These are phyloP conservation scores for Globisporangium canariense DNA, from an alignment of 352 stramenopile genomes.

Conservation along the genomic window DNA sequence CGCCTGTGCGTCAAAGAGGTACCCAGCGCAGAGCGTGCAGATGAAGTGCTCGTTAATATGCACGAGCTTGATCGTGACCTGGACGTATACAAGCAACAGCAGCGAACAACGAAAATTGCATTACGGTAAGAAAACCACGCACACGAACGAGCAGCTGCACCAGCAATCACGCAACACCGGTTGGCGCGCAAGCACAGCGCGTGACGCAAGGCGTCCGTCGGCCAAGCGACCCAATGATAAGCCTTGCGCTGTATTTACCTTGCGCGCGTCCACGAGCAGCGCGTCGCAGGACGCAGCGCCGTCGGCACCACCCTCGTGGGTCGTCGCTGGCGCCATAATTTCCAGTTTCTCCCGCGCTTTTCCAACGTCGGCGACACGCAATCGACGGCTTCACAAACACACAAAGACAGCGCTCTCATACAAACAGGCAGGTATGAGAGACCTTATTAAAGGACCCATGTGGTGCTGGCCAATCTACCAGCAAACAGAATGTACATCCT, in stretches of 20 bases:
- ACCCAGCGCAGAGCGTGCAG: conserved; percentile 66
- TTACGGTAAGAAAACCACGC: background rate
- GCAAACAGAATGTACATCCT: background rate
- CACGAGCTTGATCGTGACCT: conserved; percentile 45
- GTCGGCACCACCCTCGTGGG: background rate
- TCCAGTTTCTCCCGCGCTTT: conserved; percentile 2
- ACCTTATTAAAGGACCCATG: conserved; percentile 1
- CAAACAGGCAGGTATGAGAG: background rate
- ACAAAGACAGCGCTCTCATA: conserved; percentile 11
- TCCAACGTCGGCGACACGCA: background rate
- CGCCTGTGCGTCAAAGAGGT: conserved; percentile 64
- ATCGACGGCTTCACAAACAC: too few relatives aligned
- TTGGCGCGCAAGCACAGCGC: background rate
- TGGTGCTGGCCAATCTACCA: too few relatives aligned
- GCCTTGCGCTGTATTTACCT: conserved; percentile 16
- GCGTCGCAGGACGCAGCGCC: conserved; percentile 20
- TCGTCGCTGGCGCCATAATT: conserved; percentile 6
- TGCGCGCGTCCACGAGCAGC: conserved; percentile 37
- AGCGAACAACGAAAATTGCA: background rate
- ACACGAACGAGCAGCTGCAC: background rate
- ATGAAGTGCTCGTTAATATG: conserved; percentile 56
- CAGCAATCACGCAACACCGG: background rate
- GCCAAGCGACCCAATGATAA: too few relatives aligned
- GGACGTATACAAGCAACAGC: background rate
- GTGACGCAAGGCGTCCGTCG: background rate